phyloP scores from a whole-genome alignment of 805 yeast species.

The Lachancea cidri region DNA sequence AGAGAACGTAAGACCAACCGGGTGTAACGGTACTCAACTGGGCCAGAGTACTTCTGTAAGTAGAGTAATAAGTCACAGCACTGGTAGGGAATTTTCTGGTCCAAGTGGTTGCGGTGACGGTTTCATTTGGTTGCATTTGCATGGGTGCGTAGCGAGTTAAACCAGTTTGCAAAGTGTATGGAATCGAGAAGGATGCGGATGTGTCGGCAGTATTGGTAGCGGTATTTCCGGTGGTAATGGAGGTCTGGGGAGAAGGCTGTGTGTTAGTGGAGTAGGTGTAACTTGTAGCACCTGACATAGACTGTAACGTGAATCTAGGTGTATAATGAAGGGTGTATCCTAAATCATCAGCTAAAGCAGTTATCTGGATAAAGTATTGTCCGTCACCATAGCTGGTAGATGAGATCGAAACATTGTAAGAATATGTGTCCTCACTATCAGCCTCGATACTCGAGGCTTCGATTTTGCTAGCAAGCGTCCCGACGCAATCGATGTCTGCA shows the following conservation, averaged over 20 bases:
- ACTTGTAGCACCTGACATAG: constrained; percentile 64
- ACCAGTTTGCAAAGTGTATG: constrained; percentile 80
- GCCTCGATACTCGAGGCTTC: constrained; percentile 27
- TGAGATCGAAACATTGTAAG: constrained; percentile 39
- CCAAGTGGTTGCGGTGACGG: constrained; percentile 64
- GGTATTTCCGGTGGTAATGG: constrained; percentile 34
- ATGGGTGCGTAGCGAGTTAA: constrained; percentile 79
- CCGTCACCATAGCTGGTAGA: constrained; percentile 56
- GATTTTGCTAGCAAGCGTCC: constrained; percentile 27
- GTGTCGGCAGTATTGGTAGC: constrained; percentile 37
- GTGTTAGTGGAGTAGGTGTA: constrained; percentile 44
- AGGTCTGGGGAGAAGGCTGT: constrained; percentile 40
- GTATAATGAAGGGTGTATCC: constrained; percentile 62
- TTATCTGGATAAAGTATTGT: constrained; percentile 65
- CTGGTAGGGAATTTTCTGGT: constrained; percentile 62
- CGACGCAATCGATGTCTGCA: constrained; percentile 39
- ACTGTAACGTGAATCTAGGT: constrained; percentile 56
- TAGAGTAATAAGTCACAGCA: constrained; percentile 54
- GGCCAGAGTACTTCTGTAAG: constrained; percentile 31
- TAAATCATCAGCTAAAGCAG: constrained; percentile 36
- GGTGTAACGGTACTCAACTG: constrained; percentile 71
- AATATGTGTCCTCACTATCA: constrained; percentile 25
- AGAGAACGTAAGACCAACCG: constrained; percentile 71
- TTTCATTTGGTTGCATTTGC: constrained; percentile 81
- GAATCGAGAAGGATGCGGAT: constrained; percentile 53